Base-by-base conservation (phyloP, 2,329 filamentous ascomycete genomes). In the Aureobasidium zeae region DNA sequence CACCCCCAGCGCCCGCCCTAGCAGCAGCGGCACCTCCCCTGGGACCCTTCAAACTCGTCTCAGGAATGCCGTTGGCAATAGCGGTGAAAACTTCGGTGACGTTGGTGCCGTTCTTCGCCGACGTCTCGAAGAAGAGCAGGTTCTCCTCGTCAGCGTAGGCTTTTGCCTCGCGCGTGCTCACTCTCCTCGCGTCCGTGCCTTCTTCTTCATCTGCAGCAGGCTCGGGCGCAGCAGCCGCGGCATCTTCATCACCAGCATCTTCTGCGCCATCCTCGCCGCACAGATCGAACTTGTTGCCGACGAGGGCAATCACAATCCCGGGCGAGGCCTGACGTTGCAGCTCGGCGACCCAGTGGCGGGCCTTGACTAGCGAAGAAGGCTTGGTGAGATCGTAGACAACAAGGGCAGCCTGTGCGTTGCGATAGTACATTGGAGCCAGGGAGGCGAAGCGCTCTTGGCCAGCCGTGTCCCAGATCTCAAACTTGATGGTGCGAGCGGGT, bases 321-420 rank as follows among this genome's bases (percentile, higher is more conserved):
- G 89, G 89, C 9, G 84, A 91, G 1, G 91, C 91, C 68, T 98
- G 91, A 59, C 89, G 80, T 70, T 96, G 89, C 46, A 98, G 76
- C 68, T 98, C 89, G 45, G 89, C 89, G 45, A 98, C 88, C 89
- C 89, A 98, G 73, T 96, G 89, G 69, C 94, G 94, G 42, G 91
- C 91, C 71, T 98, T 96, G 66, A 86, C 79, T 55, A 98, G 80
- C 35, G 87, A 94, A 37, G 86, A 91, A 31, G 88, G 84, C 67
- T 96, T 96, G 50, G 91, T 98, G 57, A 98, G 81, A 63, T 98
- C 89, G 77, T 96, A 98, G 62, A 96, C 89, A 50, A 98, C 89
- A 54, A 98, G 83, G 11, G 91, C 91, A 51, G 88, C 87, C 70
- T 96, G 89, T 39, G 91, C 91, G 63, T 98, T 96, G 67, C 89